Conservation (phyloP, 75 land plant species). For the Isoetes taiwanensis region DNA sequence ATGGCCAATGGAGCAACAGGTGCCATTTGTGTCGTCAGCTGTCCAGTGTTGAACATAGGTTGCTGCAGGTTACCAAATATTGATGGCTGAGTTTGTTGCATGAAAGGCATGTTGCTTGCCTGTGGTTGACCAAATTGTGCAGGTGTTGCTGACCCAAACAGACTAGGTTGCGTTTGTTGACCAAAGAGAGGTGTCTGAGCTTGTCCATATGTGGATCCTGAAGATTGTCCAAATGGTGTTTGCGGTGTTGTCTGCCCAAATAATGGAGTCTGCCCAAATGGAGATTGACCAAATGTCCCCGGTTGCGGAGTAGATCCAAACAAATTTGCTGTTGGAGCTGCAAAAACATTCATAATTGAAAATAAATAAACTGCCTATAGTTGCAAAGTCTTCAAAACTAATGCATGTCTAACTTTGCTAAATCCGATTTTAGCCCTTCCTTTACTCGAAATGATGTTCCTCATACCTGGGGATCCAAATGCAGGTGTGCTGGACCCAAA, state of each 20-base stretch:
- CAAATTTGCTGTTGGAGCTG: not conserved
- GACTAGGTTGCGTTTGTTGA: constrained; percentile 6
- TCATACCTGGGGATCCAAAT: constrained; percentile 15
- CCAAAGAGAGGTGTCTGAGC: constrained; percentile 16
- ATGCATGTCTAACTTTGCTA: not conserved
- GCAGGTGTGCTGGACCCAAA: constrained; percentile 23
- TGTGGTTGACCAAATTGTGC: constrained; percentile 7
- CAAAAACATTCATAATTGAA: not conserved
- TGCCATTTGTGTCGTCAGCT: constrained; percentile 92
- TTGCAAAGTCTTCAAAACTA: not conserved
- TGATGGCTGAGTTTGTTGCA: no score
- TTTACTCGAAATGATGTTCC: not conserved
- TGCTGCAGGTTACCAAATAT: constrained; percentile 15
- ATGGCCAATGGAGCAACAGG: constrained; percentile 82
- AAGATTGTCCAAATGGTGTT: constrained; percentile 26
- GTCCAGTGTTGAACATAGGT: constrained; percentile 22
- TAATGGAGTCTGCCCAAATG: no score
- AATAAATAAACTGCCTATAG: not conserved
- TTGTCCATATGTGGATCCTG: constrained; percentile 11
- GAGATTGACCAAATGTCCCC: constrained; percentile 3
- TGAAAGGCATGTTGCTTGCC: not conserved
- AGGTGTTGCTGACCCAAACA: constrained; percentile 2
- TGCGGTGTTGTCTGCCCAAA: not conserved
- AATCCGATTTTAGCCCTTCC: not conserved
- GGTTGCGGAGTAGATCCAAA: constrained; percentile 5